phyloP scores from a whole-genome alignment of 2,329 filamentous ascomycete genomes.

The Trichoderma harzianum region DNA sequence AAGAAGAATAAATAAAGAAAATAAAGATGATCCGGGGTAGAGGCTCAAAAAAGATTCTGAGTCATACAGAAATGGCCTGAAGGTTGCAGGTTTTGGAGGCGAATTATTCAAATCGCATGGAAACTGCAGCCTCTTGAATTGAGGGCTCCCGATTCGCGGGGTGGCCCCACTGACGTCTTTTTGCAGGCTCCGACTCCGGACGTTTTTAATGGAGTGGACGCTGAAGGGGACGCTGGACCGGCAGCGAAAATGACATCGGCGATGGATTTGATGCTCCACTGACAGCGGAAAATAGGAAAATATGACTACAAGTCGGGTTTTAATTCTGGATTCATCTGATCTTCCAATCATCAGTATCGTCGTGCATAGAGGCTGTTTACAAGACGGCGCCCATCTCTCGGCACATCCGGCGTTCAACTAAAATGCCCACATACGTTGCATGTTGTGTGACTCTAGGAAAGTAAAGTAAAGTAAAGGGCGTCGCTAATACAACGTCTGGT shows the following conservation, averaged over 20 bases:
- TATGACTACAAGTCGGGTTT: neutral
- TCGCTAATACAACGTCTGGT: neutral
- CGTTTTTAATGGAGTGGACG: neutral
- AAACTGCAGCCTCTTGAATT: neutral
- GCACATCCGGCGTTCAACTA: neutral
- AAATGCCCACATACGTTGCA: neutral
- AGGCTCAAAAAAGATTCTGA: neutral
- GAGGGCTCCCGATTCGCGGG: neutral
- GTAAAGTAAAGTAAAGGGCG: neutral
- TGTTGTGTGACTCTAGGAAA: neutral
- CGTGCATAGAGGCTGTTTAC: neutral
- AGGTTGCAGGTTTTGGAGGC: neutral
- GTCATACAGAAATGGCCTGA: neutral
- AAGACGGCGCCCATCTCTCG: neutral
- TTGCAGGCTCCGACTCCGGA: neutral
- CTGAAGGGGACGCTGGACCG: neutral
- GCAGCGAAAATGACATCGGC: neutral
- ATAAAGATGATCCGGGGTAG: neutral
- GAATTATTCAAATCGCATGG: neutral
- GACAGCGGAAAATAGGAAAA: neutral
- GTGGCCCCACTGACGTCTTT: neutral
- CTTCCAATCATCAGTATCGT: neutral
- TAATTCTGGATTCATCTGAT: neutral
- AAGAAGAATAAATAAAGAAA: neutral
- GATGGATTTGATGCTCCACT: neutral